Evolutionary conservation across 2,329 filamentous ascomycete genomes (phyloP), one percentile per base, ranked within the genome.

Genomic region (Neopestalotiopsis rosae): DNA sequence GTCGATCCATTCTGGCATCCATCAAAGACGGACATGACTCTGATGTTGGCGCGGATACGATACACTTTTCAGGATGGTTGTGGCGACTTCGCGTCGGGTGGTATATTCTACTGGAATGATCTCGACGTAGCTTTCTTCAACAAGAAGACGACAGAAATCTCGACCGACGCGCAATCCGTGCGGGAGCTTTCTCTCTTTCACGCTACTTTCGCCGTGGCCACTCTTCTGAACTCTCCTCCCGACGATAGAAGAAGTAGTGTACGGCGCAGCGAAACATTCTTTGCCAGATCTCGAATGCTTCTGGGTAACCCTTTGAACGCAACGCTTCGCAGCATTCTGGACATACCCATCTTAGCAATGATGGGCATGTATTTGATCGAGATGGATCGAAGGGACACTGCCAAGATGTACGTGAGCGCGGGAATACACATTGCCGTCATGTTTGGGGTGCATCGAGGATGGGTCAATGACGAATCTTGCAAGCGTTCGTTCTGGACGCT

Each of bases 401-500:
- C 85, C 0, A 86, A 83, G 72, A 81, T 84, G 71, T 84, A 82
- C 69, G 76, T 86, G 34, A 80, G 81, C 57, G 80, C 81, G 14
- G 85, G 84, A 34, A 85, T 85, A 78, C 81, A 84, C 57, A 81
- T 86, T 40, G 81, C 82, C 61, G 80, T 86, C 61, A 83, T 83
- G 77, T 81, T 84, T 42, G 86, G 86, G n/a, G 78, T 84, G 1
- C 83, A 87, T 70, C 76, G 81, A 14, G 83, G 83, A 3, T 81
- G 78, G 71, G 74, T 74, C 4, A 76, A 80, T 3, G 80, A 85
- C 57, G 85, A 87, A 72, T 74, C 74, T 28, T 81, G 80, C 1
- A 86, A 83, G 71, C 77, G 85, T 45, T 78, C 84, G 5, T 87
- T 87, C 67, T 87, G 85, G 85, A 87, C 85, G 0, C 77, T 87